Percentiles rank a stretch among this genome's conserved stretches.
These are phyloP conservation scores for Aphanomyces euteiches DNA, from an alignment of 352 stramenopile genomes.

Conservation along the genomic window DNA sequence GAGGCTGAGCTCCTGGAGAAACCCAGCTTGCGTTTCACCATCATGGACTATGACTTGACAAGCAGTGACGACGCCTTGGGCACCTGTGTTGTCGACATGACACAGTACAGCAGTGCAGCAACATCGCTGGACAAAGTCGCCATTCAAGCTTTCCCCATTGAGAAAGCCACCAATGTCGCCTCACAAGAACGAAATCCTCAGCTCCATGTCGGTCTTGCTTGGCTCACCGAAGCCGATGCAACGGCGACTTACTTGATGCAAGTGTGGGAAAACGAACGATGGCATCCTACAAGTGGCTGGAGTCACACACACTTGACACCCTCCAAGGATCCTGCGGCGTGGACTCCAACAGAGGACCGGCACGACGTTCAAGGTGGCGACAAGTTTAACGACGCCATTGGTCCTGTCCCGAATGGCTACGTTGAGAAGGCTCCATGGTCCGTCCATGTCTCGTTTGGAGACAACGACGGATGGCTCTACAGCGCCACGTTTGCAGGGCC, in stretches of 20 bases:
- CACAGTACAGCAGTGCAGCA: background rate
- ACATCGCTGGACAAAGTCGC: conserved; percentile 1
- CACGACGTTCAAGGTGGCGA: background rate
- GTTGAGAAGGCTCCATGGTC: background rate
- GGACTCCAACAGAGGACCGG: background rate
- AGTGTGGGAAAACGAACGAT: conserved; percentile 26
- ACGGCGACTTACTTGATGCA: conserved; percentile 1
- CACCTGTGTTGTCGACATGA: conserved; percentile 10
- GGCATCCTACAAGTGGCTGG: conserved; percentile 2
- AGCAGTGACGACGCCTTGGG: conserved; percentile 18
- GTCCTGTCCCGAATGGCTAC: background rate
- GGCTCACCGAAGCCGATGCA: background rate
- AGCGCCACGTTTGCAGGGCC: background rate
- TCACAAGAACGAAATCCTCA: background rate
- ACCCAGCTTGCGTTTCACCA: background rate
- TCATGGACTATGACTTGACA: conserved; percentile 20
- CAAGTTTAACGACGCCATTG: conserved; percentile 19
- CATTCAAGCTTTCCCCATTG: conserved; percentile 5
- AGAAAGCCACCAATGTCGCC: background rate
- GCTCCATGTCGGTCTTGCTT: background rate
- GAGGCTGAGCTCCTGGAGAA: background rate
- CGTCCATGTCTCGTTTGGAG: background rate
- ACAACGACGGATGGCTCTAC: conserved; percentile 21
- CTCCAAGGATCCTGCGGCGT: background rate
- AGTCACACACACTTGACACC: background rate